These are phyloP conservation scores for Fraxinus anomala DNA, from an alignment of 257 asterid species.

Conservation along the genomic window DNA sequence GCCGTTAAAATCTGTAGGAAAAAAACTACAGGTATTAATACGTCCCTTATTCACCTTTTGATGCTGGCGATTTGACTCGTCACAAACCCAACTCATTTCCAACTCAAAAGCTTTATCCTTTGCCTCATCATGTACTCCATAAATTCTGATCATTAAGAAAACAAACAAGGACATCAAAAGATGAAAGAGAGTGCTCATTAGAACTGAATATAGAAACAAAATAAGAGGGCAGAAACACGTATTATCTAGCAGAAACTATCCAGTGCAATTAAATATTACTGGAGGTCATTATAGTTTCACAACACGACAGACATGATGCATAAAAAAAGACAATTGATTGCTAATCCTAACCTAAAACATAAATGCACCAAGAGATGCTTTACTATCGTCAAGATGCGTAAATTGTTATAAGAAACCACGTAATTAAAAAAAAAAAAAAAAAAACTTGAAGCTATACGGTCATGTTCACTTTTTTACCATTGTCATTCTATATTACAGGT, in stretches of 20 bases:
- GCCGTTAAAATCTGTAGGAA: no score
- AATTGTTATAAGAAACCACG: not conserved
- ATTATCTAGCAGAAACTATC: not conserved
- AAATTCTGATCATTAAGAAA: constrained; percentile 56
- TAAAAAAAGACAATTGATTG: not conserved
- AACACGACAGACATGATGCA: not conserved
- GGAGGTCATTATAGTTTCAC: constrained; percentile 3
- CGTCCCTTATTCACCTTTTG: constrained; percentile 60
- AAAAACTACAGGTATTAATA: no score
- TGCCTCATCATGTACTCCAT: constrained; percentile 92
- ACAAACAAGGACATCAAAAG: constrained; percentile 9
- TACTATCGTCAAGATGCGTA: not conserved
- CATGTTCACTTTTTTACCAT: not conserved
- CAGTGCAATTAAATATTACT: not conserved
- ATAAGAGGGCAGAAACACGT: not conserved
- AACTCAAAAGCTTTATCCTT: constrained; percentile 96
- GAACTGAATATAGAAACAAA: constrained; percentile 1
- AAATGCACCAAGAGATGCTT: not conserved
- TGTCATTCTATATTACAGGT: not conserved
- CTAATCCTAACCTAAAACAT: not conserved
- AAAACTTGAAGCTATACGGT: no score
- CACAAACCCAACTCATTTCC: constrained; percentile 98
- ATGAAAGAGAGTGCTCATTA: not conserved
- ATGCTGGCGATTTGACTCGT: constrained; percentile 89
- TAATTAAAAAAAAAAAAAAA: no score